phyloP scores from a whole-genome alignment of 768 basidiomycete species.

The Piloderma croceum region DNA sequence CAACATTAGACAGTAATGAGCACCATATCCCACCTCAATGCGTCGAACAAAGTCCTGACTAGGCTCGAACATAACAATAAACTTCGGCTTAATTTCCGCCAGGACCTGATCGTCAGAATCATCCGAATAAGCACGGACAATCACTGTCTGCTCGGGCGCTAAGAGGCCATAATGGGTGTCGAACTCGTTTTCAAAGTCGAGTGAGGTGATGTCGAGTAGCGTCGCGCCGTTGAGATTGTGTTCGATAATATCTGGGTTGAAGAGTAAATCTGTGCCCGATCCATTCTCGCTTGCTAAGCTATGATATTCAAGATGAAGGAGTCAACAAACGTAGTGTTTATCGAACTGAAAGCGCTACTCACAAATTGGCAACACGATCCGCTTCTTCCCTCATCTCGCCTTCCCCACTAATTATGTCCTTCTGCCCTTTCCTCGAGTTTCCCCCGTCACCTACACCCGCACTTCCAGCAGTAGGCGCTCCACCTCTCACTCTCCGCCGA shows the following conservation, averaged over 20 bases:
- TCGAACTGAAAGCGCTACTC: too few species aligned
- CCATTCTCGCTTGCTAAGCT: too few species aligned
- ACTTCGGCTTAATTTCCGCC: slow-evolving; percentile 81
- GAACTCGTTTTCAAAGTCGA: slow-evolving; percentile 49
- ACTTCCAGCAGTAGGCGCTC: slow-evolving; percentile 35
- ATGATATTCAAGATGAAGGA: too few species aligned
- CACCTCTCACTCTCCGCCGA: slow-evolving; percentile 73
- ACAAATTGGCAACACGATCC: slow-evolving; percentile 56
- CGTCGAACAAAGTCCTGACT: slow-evolving; percentile 89
- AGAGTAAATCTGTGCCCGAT: neutral
- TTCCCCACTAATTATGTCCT: slow-evolving; percentile 9
- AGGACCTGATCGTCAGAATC: slow-evolving; percentile 90
- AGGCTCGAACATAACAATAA: slow-evolving; percentile 94
- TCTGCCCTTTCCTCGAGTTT: neutral
- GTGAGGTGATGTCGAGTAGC: slow-evolving; percentile 34
- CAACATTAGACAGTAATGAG: neutral
- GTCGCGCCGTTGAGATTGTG: slow-evolving; percentile 18
- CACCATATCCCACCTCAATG: slow-evolving; percentile 55
- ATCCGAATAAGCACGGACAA: slow-evolving; percentile 85
- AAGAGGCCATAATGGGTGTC: slow-evolving; percentile 78
- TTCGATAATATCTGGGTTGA: slow-evolving; percentile 10
- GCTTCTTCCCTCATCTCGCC: slow-evolving; percentile 41
- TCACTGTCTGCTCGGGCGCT: slow-evolving; percentile 68
- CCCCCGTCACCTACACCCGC: too few species aligned
- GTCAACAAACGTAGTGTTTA: too few species aligned